Evolutionary conservation across 139 green algal genomes (phyloP), one percentile per base, ranked within the genome.

Genomic region (Ettlia oleoabundans): DNA sequence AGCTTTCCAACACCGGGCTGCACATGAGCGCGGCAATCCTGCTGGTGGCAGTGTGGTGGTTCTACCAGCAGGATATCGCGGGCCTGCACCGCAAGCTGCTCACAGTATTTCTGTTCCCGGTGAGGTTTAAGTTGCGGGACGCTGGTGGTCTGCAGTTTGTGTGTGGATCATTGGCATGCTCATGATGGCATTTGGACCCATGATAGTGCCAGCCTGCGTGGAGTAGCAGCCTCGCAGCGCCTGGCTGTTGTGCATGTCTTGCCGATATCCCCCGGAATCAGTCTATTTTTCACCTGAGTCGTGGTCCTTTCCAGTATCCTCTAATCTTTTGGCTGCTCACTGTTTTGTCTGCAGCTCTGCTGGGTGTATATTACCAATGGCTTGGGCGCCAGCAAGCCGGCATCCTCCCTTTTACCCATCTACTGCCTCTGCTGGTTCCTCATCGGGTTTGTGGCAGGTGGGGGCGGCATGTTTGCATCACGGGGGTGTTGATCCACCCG

Each of bases 391-490:
- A 28, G 55, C 55, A 65, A 28, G 55, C 55, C 28, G 55, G 28
- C 18, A 5, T 65, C 55, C 55, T 28, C 55, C 21, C 55, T 65
- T 15, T 9, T 65, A 5, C 55, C 55, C 21, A 65, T 65, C 55
- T 65, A n/a, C 55, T 65, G 55, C 55, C 18, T n/a, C 55, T 65
- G 55, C 55, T 65, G 55, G 55, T 65, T 65, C 55, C 55, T 65
- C 5, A 22, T 65, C 18, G 55, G 55, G 21, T 65, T 65, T 22
- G 30, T 65, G 18, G 21, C 55, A 65, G 55, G 55, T 65, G 55
- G 55, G 55, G 9, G 21, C 13, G 47, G 47, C 47, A 15, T 10
- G 47, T n/a, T n/a, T n/a, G n/a, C n/a, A n/a, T n/a, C n/a, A n/a
- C n/a, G n/a, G n/a, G n/a, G n/a, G n/a, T n/a, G n/a, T n/a, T n/a